These are phyloP conservation scores for Eucalyptus brandiana DNA, from an alignment of 345 rosid species.

Conservation along the genomic window DNA sequence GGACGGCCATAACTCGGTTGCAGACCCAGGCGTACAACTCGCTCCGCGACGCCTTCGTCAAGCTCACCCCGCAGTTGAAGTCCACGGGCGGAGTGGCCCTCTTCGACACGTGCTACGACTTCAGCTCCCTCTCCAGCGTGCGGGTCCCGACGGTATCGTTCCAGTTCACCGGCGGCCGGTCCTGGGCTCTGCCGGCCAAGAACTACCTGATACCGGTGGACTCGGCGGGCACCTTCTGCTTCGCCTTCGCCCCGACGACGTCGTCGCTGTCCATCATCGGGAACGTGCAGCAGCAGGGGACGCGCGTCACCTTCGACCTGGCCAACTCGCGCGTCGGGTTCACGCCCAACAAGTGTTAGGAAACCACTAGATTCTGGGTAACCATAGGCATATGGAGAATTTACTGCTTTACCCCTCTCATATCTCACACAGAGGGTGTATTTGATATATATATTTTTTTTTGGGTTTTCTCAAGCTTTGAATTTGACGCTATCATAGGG, in stretches of 20 bases:
- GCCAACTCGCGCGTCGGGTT: conserved; percentile 54
- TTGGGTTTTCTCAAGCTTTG: not conserved
- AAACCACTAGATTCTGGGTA: not conserved
- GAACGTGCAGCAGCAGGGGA: conserved; percentile 93
- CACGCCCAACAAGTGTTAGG: conserved; percentile 52
- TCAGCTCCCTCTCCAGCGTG: conserved; percentile 44
- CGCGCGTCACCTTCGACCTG: conserved; percentile 76
- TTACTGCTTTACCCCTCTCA: not conserved
- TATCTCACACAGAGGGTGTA: not conserved
- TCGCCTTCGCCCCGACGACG: conserved; percentile 92
- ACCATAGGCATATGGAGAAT: not conserved
- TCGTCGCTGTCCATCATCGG: conserved; percentile 80
- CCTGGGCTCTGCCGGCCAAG: conserved; percentile 55
- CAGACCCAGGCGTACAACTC: conserved; percentile 71
- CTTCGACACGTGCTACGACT: conserved; percentile 91
- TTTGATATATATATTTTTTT: too few relatives aligned
- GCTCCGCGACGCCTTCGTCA: conserved; percentile 64
- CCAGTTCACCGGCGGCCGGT: conserved; percentile 44
- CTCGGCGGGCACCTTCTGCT: conserved; percentile 63
- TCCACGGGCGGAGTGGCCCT: conserved; percentile 38
- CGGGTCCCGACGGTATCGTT: conserved; percentile 77
- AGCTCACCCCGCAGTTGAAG: conserved; percentile 17
- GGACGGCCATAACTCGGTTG: conserved; percentile 84
- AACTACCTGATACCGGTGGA: conserved; percentile 77
- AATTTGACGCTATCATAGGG: not conserved